These are phyloP conservation scores for Alternaria longipes DNA, from an alignment of 2,329 filamentous ascomycete genomes.

Conservation along the genomic window DNA sequence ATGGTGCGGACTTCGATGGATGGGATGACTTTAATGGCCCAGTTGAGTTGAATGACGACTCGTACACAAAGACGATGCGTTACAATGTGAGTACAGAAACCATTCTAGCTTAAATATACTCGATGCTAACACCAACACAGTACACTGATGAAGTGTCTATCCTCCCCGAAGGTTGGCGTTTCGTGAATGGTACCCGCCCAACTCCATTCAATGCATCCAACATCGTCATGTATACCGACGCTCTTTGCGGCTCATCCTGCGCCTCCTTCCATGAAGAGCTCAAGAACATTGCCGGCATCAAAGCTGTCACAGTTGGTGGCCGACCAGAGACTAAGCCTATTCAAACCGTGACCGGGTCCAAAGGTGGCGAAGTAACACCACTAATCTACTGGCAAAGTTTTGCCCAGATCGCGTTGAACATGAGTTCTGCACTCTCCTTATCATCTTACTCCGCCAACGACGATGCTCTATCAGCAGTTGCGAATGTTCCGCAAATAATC, in stretches of 20 bases:
- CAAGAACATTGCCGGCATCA: conserved; percentile 61
- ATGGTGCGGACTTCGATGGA: conserved; percentile 48
- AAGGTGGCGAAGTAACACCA: conserved; percentile 57
- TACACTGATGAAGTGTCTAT: conserved; percentile 31
- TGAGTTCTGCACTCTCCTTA: conserved; percentile 19
- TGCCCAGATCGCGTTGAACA: conserved; percentile 29
- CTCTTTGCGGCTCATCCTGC: conserved; percentile 67
- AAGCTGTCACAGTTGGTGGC: conserved; percentile 66
- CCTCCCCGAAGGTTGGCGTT: conserved; percentile 22
- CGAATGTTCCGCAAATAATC: conserved; percentile 25
- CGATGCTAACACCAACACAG: conserved; percentile 24
- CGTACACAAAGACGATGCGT: conserved; percentile 50
- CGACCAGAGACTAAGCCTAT: conserved; percentile 63
- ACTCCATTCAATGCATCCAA: conserved; percentile 50
- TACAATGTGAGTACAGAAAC: conserved; percentile 35
- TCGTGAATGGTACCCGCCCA: conserved; percentile 30
- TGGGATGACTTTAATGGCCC: conserved; percentile 59
- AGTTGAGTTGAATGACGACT: conserved; percentile 42
- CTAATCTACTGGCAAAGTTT: conserved; percentile 26
- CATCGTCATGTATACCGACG: conserved; percentile 60
- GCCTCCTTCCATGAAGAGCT: conserved; percentile 65
- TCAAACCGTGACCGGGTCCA: conserved; percentile 69
- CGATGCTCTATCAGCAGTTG: conserved; percentile 18
- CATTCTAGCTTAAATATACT: neutral
- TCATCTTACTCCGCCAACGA: conserved; percentile 17